Conservation (phyloP, 2,329 filamentous ascomycete species). For the Sporothrix pseudoabietina region DNA sequence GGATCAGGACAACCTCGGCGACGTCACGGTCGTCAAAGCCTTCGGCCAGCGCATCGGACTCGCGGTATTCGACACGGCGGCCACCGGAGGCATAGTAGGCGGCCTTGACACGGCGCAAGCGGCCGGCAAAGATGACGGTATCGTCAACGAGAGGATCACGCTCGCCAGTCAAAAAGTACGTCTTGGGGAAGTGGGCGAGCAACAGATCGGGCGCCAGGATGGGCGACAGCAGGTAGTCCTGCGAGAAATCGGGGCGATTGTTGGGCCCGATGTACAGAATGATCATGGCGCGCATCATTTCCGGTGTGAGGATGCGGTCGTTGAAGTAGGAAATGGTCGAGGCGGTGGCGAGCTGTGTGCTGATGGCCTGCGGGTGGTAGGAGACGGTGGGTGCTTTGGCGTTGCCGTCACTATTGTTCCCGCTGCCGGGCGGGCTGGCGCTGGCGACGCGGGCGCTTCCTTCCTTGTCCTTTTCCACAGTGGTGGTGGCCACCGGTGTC, state of each 20-base stretch:
- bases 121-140: constrained; percentile 91
- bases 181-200: constrained; percentile 86
- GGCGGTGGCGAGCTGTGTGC: constrained; percentile 87
- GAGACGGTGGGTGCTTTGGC: constrained; percentile 43
- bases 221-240: constrained; percentile 87
- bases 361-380: constrained; percentile 62
- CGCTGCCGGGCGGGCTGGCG: background rate
- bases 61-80: constrained; percentile 54
- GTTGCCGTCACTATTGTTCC: background rate
- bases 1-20: constrained; percentile 81
- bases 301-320: constrained; percentile 88
- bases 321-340: constrained; percentile 99
- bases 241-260: constrained; percentile 87
- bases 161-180: constrained; percentile 91
- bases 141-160: constrained; percentile 95
- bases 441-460: background rate
- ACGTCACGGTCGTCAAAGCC: constrained; percentile 70
- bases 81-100: constrained; percentile 53
- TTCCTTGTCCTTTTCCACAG: background rate
- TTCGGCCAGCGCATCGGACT: constrained; percentile 48
- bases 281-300: constrained; percentile 99
- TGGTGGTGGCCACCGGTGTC: background rate
- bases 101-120: constrained; percentile 77
- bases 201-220: constrained; percentile 84
- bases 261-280: constrained; percentile 95